Percentiles rank a stretch among this genome's conserved stretches.
These are phyloP conservation scores for Leishmania arabica DNA, from an alignment of 208 protist genomes.

Conservation along the genomic window DNA sequence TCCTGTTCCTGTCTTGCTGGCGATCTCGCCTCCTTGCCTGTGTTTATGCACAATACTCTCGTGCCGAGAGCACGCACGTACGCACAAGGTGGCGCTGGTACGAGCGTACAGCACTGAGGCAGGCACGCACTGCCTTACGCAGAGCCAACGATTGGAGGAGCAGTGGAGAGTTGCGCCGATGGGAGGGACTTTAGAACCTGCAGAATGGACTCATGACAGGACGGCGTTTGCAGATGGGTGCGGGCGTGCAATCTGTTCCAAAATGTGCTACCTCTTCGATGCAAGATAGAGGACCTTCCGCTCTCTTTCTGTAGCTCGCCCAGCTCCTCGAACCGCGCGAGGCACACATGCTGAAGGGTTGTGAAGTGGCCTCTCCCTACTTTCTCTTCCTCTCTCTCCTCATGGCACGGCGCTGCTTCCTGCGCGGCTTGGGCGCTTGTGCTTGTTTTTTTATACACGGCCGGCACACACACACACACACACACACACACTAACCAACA, in stretches of 20 bases:
- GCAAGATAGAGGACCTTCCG: neutral
- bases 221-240: neutral
- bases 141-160: neutral
- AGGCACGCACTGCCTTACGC: constrained; percentile 1
- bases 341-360: neutral
- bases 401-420: neutral
- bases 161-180: neutral
- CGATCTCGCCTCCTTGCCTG: neutral
- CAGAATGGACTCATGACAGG: neutral
- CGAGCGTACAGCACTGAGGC: neutral
- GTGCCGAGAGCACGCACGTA: neutral
- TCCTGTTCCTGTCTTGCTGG: neutral
- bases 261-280: neutral
- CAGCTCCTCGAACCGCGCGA: neutral
- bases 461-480: neutral
- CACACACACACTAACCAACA: neutral
- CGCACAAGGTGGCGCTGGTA: no score
- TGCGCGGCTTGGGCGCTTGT: neutral
- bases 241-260: neutral
- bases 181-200: neutral
- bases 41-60: neutral
- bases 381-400: neutral
- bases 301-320: neutral
- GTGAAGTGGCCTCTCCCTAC: neutral
- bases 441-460: neutral